phyloP scores from a whole-genome alignment of 371 early-diverging fungal genomes.

The Parasitella parasitica region DNA sequence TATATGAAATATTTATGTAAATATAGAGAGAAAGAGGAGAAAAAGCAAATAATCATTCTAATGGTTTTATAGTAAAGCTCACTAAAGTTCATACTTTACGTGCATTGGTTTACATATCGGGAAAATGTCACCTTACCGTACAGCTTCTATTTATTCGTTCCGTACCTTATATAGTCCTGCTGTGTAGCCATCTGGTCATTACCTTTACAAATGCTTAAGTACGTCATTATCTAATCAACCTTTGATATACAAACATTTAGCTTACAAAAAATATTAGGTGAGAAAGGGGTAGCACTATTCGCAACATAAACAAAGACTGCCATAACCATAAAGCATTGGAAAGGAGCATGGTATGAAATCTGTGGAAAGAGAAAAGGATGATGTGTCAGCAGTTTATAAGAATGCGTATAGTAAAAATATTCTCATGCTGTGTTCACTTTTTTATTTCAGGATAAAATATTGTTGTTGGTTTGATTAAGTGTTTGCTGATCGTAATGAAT shows the following conservation, averaged over 20 bases:
- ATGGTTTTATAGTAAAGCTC: background rate
- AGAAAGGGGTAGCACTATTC: too few species aligned
- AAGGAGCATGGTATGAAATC: too few species aligned
- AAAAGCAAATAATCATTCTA: background rate
- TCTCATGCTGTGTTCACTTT: background rate
- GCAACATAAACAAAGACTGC: too few species aligned
- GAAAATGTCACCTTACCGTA: background rate
- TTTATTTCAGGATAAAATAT: background rate
- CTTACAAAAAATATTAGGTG: background rate
- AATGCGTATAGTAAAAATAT: background rate
- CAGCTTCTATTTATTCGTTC: background rate
- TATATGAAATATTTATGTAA: background rate
- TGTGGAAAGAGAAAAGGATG: background rate
- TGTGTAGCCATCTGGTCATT: background rate
- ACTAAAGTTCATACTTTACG: background rate
- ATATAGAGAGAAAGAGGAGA: background rate
- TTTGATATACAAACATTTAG: background rate
- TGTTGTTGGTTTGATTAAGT: too few species aligned
- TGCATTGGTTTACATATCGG: background rate
- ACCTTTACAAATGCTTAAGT: background rate
- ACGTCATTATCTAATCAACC: background rate
- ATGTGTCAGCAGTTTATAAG: constrained; percentile 1
- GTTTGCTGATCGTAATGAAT: too few species aligned
- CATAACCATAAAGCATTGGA: background rate
- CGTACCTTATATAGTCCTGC: background rate